Evolutionary conservation across 257 asterid genomes (phyloP), one percentile per base, ranked within the genome.

Genomic region (Nicotiana noctiflora): DNA sequence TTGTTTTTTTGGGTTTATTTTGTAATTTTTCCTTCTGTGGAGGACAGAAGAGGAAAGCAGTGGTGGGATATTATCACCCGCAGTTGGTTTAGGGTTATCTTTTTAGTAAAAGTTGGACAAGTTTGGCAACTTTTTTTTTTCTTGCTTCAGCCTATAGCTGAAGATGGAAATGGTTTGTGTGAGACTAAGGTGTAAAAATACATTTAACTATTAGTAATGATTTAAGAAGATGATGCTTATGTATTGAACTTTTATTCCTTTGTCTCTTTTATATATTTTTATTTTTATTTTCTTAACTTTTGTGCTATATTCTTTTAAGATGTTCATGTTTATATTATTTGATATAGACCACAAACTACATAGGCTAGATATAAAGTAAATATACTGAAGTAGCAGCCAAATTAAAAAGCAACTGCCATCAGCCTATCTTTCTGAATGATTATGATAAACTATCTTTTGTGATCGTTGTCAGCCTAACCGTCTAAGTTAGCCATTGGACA

Each of bases 41-140:
- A 70, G 68, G 52, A 81, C 79, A 77, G 81, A 60, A 49, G 86
- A 49, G 51, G 82, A 81, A 65, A 84, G 87, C 85, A 81, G 87
- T 81, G 87, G 87, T 84, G 85, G 79, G 49, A 46, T 76, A 34
- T 72, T 79, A 81, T 90, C 88, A 90, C 93, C 92, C 90, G 91
- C 93, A 81, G 81, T 49, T 60, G 49, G 66, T 55, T 34, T 12
- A 11, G 14, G 76, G 53, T 2, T 23, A 13, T 67, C 7, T 80
- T 32, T 62, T 86, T 51, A 65, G 67, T 51, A 75, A 17, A 17
- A 32, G 52, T 75, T 25, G 64, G 19, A 76, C 44, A 8, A 18
- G 56, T 61, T 68, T 56, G 55, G 79, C 27, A 75, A 25, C 23
- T 14, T 12, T 21, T 56, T 32, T 49, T 62, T 1, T 25, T 66